phyloP scores from a whole-genome alignment of 2,329 filamentous ascomycete species.

The Penicillium brevicompactum region DNA sequence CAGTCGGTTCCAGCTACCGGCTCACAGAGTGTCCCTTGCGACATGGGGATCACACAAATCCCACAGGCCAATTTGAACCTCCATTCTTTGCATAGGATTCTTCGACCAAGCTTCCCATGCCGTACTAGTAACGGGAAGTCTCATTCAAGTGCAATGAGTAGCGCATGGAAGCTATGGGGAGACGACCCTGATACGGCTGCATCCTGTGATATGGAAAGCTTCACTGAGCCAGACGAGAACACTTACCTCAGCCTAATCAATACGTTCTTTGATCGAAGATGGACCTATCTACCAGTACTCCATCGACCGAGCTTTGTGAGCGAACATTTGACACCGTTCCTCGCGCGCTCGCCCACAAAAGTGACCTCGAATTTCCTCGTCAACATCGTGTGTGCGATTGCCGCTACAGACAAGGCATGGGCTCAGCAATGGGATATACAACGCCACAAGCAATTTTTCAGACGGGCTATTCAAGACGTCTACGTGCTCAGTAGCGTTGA shows the following conservation, averaged over 20 bases:
- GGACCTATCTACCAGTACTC: slow-evolving; percentile 28
- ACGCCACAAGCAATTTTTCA: slow-evolving; percentile 5
- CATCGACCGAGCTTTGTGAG: slow-evolving; percentile 23
- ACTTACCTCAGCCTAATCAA: slow-evolving; percentile 12
- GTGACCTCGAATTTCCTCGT: slow-evolving; percentile 20
- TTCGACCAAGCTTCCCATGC: too few species aligned
- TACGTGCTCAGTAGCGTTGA: slow-evolving; percentile 14
- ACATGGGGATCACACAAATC: too few species aligned
- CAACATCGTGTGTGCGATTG: slow-evolving; percentile 28
- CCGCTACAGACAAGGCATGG: slow-evolving; percentile 20
- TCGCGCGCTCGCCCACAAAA: neutral
- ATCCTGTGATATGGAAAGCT: too few species aligned
- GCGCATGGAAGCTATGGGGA: slow-evolving; percentile 17
- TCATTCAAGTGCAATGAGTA: slow-evolving; percentile 11
- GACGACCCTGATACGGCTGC: neutral
- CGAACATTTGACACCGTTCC: slow-evolving; percentile 6
- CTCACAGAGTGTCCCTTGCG: too few species aligned
- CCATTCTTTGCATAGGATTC: neutral
- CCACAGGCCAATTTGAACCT: neutral
- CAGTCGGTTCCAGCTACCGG: too few species aligned
- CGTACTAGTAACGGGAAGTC: too few species aligned
- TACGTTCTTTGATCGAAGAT: slow-evolving; percentile 27
- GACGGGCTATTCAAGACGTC: slow-evolving; percentile 13
- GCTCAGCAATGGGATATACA: neutral
- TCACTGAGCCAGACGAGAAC: neutral